Percentiles rank a stretch among this genome's conserved stretches.
These are phyloP conservation scores for Neopestalotiopsis rosae DNA, from an alignment of 2,329 filamentous ascomycete species.

Conservation along the genomic window DNA sequence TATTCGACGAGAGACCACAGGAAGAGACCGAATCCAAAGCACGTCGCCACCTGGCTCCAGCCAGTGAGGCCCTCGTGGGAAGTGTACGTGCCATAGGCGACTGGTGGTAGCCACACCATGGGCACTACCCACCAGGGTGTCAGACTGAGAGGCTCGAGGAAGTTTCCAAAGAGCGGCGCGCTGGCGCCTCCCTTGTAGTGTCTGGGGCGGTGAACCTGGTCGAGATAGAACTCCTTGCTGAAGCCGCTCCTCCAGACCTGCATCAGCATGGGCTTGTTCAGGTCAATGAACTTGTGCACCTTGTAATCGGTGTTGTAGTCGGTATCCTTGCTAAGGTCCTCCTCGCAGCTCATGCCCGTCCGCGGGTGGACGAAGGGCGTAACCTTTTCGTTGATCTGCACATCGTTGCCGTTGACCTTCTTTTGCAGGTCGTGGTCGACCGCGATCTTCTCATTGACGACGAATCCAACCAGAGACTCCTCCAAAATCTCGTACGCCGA, in stretches of 20 bases:
- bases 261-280: constrained; percentile 81
- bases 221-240: constrained; percentile 92
- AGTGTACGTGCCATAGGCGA: constrained; percentile 73
- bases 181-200: constrained; percentile 95
- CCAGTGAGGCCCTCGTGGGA: constrained; percentile 66
- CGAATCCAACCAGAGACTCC: constrained; percentile 83
- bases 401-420: constrained; percentile 38
- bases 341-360: constrained; percentile 89
- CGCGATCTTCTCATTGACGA: constrained; percentile 63
- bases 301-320: constrained; percentile 79
- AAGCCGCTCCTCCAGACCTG: constrained; percentile 92
- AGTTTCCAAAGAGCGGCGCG: constrained; percentile 95
- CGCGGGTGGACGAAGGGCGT: constrained; percentile 54
- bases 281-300: constrained; percentile 91
- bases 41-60: constrained; percentile 54
- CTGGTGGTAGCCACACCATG: constrained; percentile 80
- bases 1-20: constrained; percentile 95
- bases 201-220: constrained; percentile 93
- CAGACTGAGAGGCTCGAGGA: constrained; percentile 95
- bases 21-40: constrained; percentile 73
- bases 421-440: constrained; percentile 40
- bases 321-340: constrained; percentile 87
- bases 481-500: constrained; percentile 95
- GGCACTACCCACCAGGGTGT: constrained; percentile 95
- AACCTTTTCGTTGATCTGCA: constrained; percentile 40